These are phyloP conservation scores for Russula dissimulans DNA, from an alignment of 768 basidiomycete genomes.

Conservation along the genomic window DNA sequence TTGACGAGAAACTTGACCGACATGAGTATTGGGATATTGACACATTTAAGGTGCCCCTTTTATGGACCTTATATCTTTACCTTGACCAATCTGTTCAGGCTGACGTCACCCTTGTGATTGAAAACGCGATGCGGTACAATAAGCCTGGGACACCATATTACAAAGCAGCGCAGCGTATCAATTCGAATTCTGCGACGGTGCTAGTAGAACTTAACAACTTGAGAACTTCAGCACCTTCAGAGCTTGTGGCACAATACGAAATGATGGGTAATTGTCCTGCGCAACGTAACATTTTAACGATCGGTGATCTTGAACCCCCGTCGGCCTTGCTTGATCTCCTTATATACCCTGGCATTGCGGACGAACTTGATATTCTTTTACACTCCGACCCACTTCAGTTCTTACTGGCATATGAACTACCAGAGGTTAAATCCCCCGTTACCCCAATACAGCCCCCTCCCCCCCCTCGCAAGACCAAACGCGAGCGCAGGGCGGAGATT, in stretches of 20 bases:
- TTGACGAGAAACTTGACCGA: conserved; percentile 71
- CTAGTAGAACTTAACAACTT: conserved; percentile 34
- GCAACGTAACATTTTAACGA: conserved; percentile 1
- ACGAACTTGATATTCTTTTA: conserved; percentile 46
- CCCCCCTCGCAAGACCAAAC: conserved; percentile 29
- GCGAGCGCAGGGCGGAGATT: conserved; percentile 13
- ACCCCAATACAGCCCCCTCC: conserved; percentile 37
- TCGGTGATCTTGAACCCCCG: conserved; percentile 74
- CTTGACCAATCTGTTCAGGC: conserved; percentile 35
- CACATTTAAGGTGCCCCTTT: conserved; percentile 49
- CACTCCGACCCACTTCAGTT: conserved; percentile 51
- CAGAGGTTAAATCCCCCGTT: conserved; percentile 49
- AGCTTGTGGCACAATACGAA: neutral
- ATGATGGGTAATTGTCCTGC: neutral
- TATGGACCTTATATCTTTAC: neutral
- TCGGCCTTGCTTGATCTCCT: conserved; percentile 48
- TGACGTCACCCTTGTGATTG: conserved; percentile 75
- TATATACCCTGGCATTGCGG: conserved; percentile 43
- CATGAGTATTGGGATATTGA: conserved; percentile 76
- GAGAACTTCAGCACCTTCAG: conserved; percentile 9
- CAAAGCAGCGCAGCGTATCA: conserved; percentile 59
- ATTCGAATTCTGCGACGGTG: conserved; percentile 34
- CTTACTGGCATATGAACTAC: conserved; percentile 61
- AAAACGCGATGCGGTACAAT: conserved; percentile 86
- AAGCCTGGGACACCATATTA: conserved; percentile 60